phyloP scores from a whole-genome alignment of 805 yeast species.

The Ogataea trehaloabstinens region DNA sequence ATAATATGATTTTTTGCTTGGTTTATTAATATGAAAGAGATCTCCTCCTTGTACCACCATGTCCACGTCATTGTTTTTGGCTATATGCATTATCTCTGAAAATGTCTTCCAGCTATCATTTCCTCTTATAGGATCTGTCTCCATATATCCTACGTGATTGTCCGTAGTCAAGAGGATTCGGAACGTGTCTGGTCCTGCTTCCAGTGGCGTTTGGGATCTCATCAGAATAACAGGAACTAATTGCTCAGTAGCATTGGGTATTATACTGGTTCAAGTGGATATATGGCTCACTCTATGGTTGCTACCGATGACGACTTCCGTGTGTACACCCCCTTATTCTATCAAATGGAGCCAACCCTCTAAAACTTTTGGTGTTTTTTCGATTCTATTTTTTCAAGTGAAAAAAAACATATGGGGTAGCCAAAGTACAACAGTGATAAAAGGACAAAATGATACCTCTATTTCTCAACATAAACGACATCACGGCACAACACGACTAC shows the following conservation, averaged over 20 bases:
- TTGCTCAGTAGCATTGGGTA: neutral
- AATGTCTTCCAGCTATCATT: slow-evolving; percentile 88
- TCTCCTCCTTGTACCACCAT: slow-evolving; percentile 93
- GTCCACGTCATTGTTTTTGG: slow-evolving; percentile 71
- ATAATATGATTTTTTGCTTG: slow-evolving; percentile 80
- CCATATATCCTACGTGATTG: slow-evolving; percentile 93
- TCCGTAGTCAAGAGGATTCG: slow-evolving; percentile 85
- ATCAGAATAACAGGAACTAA: neutral
- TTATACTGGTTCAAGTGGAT: too few species aligned
- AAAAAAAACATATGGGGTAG: too few species aligned
- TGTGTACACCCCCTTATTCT: too few species aligned
- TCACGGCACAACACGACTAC: slow-evolving; percentile 58
- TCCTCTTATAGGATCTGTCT: slow-evolving; percentile 85
- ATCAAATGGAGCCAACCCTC: too few species aligned
- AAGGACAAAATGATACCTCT: too few species aligned
- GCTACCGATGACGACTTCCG: too few species aligned
- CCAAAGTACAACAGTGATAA: too few species aligned
- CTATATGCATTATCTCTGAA: slow-evolving; percentile 75
- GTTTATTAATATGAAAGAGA: slow-evolving; percentile 85
- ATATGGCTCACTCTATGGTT: too few species aligned
- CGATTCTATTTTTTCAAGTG: too few species aligned
- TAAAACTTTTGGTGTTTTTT: too few species aligned
- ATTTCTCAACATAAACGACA: slow-evolving; percentile 47
- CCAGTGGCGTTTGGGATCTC: slow-evolving; percentile 37
- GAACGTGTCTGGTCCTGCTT: slow-evolving; percentile 63